phyloP scores from a whole-genome alignment of 1,139 yeast species.

The Pichia sp. region DNA sequence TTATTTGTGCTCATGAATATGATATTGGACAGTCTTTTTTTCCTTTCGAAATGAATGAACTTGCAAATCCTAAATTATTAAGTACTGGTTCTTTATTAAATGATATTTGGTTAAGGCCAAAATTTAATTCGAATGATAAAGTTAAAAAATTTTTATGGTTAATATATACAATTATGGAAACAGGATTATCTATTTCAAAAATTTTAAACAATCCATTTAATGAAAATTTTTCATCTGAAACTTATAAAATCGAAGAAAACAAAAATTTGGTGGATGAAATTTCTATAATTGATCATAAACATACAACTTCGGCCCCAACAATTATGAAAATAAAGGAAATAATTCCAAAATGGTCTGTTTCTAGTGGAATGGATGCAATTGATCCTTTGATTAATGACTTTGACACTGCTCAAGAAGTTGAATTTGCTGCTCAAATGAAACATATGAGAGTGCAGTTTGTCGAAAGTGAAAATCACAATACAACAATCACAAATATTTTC shows the following conservation, averaged over 20 bases:
- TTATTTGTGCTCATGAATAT: constrained; percentile 57
- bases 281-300: constrained; percentile 8
- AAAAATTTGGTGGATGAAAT: constrained; percentile 5
- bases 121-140: constrained; percentile 52
- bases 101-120: constrained; percentile 29
- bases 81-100: constrained; percentile 29
- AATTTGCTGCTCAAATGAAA: constrained; percentile 66
- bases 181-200: constrained; percentile 50
- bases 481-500: constrained; percentile 3
- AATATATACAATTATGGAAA: constrained; percentile 71
- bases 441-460: constrained; percentile 41
- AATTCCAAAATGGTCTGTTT: constrained; percentile 5
- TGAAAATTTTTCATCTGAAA: not conserved
- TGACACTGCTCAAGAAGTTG: constrained; percentile 66
- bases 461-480: constrained; percentile 15
- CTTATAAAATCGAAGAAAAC: constrained; percentile 21
- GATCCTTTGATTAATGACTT: constrained; percentile 27
- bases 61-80: constrained; percentile 9
- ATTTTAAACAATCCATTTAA: constrained; percentile 57
- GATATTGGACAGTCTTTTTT: constrained; percentile 27
- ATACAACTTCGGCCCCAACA: constrained; percentile 7
- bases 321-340: constrained; percentile 6
- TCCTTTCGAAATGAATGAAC: constrained; percentile 16
- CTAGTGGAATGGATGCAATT: not conserved
- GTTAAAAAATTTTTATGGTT: constrained; percentile 79